phyloP scores from a whole-genome alignment of 148 eudicot genomes.

The Cornus kousa region DNA sequence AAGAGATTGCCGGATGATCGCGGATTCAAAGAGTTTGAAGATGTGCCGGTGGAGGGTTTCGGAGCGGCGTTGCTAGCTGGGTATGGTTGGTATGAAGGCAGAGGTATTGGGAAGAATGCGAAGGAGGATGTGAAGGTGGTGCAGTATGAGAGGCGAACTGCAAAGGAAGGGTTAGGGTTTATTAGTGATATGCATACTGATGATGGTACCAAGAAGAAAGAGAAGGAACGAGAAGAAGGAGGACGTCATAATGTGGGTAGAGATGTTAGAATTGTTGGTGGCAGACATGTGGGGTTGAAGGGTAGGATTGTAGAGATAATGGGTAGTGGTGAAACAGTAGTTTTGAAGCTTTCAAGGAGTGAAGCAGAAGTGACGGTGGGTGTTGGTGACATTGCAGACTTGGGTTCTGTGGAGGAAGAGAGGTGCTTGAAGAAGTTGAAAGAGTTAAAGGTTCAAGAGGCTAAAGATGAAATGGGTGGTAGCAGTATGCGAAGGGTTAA shows the following conservation, averaged over 20 bases:
- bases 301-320: slow-evolving; percentile 48
- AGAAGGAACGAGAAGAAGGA: slow-evolving; percentile 15
- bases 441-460: slow-evolving; percentile 42
- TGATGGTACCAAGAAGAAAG: slow-evolving; percentile 7
- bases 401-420: slow-evolving; percentile 76
- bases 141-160: slow-evolving; percentile 47
- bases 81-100: slow-evolving; percentile 87
- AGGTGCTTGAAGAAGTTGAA: slow-evolving; percentile 66
- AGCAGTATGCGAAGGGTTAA: slow-evolving; percentile 19
- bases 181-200: slow-evolving; percentile 19
- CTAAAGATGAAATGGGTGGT: slow-evolving; percentile 17
- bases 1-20: slow-evolving; percentile 52
- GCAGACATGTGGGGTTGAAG: slow-evolving; percentile 56
- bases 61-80: slow-evolving; percentile 78
- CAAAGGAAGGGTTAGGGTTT: slow-evolving; percentile 82
- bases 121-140: slow-evolving; percentile 69
- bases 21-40: slow-evolving; percentile 56
- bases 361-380: slow-evolving; percentile 48
- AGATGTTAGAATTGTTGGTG: slow-evolving; percentile 62
- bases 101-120: slow-evolving; percentile 72
- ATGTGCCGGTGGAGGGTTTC: slow-evolving; percentile 74
- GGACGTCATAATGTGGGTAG: slow-evolving; percentile 29
- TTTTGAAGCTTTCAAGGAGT: slow-evolving; percentile 46
- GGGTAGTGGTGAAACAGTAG: slow-evolving; percentile 29
- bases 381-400: slow-evolving; percentile 48